A percentile compares a stretch with the other conserved stretches of the same genome.
Conservation (phyloP, 2,329 filamentous ascomycete genomes). For the Neofusicoccum ribis region DNA sequence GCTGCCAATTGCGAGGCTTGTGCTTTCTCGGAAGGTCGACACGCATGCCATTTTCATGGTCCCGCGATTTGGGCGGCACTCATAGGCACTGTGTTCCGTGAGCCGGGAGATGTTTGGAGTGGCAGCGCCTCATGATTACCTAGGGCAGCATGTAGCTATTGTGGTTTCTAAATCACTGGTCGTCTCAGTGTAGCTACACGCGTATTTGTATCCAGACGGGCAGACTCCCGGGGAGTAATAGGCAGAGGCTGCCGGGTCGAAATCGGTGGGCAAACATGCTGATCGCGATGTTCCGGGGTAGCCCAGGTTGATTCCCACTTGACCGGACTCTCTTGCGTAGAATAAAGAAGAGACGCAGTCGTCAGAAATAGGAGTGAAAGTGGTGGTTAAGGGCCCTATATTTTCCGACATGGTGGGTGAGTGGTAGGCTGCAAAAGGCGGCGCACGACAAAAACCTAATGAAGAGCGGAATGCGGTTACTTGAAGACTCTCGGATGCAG, state of each 20-base stretch:
- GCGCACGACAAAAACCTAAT: too few relatives aligned
- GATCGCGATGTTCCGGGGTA: not conserved
- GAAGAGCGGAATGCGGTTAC: too few relatives aligned
- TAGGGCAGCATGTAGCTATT: not conserved
- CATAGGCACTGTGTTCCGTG: too few relatives aligned
- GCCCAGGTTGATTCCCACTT: not conserved
- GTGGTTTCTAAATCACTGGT: not conserved
- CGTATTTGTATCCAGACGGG: not conserved
- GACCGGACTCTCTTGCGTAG: not conserved
- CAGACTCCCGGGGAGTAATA: not conserved
- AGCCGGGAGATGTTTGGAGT: too few relatives aligned
- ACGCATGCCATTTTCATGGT: too few relatives aligned
- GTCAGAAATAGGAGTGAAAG: not conserved
- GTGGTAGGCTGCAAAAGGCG: too few relatives aligned
- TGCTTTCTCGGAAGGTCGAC: too few relatives aligned
- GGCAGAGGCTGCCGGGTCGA: not conserved
- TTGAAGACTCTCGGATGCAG: too few relatives aligned
- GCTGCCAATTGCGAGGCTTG: too few relatives aligned
- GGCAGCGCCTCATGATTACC: not conserved
- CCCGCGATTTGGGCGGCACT: too few relatives aligned
- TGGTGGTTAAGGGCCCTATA: not conserved
- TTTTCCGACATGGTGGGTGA: not conserved
- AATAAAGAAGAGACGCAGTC: not conserved
- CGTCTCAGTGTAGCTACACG: not conserved
- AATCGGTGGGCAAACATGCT: not conserved